Base-by-base conservation (phyloP, 2,329 filamentous ascomycete species). In the Cladosporium sp. region DNA sequence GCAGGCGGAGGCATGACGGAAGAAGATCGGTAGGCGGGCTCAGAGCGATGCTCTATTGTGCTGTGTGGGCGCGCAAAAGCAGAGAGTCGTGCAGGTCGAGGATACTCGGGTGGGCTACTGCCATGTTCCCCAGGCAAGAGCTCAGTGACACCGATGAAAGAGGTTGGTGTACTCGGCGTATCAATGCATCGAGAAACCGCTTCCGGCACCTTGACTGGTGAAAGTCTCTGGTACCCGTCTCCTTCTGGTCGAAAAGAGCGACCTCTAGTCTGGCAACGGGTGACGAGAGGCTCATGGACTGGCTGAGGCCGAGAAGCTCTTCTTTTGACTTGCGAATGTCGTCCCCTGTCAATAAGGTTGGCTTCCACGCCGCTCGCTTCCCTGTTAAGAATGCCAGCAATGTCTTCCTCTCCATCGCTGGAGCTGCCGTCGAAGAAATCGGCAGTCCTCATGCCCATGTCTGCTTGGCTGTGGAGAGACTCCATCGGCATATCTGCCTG, bases 351-450 rank as follows among this genome's bases (percentile, higher is more conserved):
- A 26, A 68, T 53, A 34, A 63, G 30, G 36, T 43, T 63, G 18
- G 48, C 60, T 56, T 63, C 67, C 23, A 67, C 62, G 13, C 69
- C 63, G 10, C 46, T 65, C 4, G 63, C 66, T 30, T 66, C 65
- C 30, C 48, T 65, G 23, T 21, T 49, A 13, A 57, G 57, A 34
- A 65, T 59, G 8, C 63, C 56, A 16, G 57, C 43, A 13, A 54
- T 32, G 16, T 58, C 61, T 14, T 65, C 56, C 36, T 58, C 63
- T 11, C 51, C 59, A 32, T 54, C 59, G 6, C 56, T 65, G 5
- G 70, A 69, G 46, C 71, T 71, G 43, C 71, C 72, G 25, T 78
- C 77, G 70, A 79, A 75, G 69, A 77, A 78, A 67, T 78, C 75
- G 11, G 70, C 70, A 2, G 72, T 76, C 13, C 75, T 69, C 25